phyloP scores from a whole-genome alignment of 2,329 filamentous ascomycete species.

The Trichoderma sp. region DNA sequence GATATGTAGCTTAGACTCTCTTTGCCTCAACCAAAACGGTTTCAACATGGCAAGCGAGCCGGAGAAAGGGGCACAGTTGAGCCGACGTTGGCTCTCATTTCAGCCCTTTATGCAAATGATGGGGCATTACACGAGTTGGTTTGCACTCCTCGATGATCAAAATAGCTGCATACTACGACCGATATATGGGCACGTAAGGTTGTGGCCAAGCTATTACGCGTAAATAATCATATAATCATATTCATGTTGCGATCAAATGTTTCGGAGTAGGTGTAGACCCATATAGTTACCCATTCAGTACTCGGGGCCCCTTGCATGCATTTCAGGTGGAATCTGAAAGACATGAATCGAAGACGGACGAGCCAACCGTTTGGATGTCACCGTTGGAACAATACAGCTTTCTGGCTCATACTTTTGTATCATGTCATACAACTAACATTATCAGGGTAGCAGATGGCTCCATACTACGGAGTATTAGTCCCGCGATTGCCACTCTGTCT shows the following conservation, averaged over 20 bases:
- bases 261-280: neutral
- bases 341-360: neutral
- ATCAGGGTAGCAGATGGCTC: neutral
- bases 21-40: neutral
- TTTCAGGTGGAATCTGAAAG: neutral
- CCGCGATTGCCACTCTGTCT: neutral
- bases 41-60: neutral
- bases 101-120: neutral
- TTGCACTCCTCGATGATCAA: neutral
- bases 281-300: neutral
- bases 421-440: neutral
- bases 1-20: neutral
- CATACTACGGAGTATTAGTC: neutral
- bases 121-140: neutral
- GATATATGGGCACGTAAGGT: neutral
- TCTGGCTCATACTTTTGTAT: neutral
- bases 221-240: neutral
- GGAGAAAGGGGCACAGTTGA: neutral
- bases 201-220: neutral
- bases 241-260: neutral
- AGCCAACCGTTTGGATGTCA: too few species aligned
- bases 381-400: neutral
- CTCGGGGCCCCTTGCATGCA: neutral
- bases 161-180: neutral
- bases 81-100: neutral